These are phyloP conservation scores for Metarhizium brunneum DNA, from an alignment of 2,329 filamentous ascomycete species.

Conservation along the genomic window DNA sequence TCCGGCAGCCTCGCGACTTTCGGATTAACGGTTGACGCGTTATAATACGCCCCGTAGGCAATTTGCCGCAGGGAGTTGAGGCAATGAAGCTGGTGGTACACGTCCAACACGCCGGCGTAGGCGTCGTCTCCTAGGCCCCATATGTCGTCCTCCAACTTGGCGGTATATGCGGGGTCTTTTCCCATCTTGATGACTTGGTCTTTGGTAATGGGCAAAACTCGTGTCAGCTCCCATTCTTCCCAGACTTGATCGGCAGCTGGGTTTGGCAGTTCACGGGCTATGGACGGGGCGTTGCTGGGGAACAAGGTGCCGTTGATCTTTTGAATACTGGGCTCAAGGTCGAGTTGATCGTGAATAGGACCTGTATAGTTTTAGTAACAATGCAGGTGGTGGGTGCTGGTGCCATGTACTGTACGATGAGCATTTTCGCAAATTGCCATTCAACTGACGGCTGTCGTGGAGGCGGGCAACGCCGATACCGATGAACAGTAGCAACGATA, in stretches of 20 bases:
- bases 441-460: no score
- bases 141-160: conserved; percentile 17
- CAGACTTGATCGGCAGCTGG: conserved; percentile 16
- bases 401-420: no score
- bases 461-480: no score
- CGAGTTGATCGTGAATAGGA: background rate
- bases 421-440: no score
- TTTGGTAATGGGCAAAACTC: conserved; percentile 16
- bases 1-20: conserved; percentile 7
- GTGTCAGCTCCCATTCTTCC: conserved; percentile 19
- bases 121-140: conserved; percentile 23
- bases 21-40: background rate
- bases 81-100: conserved; percentile 17
- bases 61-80: conserved; percentile 20
- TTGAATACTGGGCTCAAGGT: background rate
- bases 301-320: background rate
- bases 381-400: no score
- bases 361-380: background rate
- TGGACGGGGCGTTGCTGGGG: conserved; percentile 4
- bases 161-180: conserved; percentile 18
- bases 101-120: conserved; percentile 21
- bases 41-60: conserved; percentile 17
- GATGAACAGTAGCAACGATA: no score
- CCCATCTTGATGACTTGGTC: conserved; percentile 19
- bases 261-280: conserved; percentile 19